These are phyloP conservation scores for Lumnitzera racemosa DNA, from an alignment of 345 rosid genomes.

Conservation along the genomic window DNA sequence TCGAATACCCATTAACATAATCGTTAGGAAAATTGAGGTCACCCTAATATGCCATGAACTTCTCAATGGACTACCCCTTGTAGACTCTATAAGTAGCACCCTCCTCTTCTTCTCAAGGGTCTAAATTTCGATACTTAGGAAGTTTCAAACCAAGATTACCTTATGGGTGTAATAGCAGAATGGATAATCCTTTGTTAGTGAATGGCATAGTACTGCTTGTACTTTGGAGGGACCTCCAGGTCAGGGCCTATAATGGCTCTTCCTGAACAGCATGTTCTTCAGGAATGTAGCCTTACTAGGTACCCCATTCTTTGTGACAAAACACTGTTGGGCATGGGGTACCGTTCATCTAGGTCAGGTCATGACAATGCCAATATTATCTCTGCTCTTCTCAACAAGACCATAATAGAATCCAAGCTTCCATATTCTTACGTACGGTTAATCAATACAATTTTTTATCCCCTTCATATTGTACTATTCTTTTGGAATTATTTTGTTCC, in stretches of 20 bases:
- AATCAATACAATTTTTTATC: no score
- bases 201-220: neutral
- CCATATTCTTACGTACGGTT: conserved; percentile 16
- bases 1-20: no score
- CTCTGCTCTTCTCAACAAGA: conserved; percentile 52
- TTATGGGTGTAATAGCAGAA: neutral
- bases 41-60: no score
- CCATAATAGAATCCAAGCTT: conserved; percentile 37
- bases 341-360: conserved; percentile 1
- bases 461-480: no score
- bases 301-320: conserved; percentile 59
- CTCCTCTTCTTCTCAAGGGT: no score
- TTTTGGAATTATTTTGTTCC: no score
- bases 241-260: conserved; percentile 10
- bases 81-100: no score
- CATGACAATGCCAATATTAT: conserved; percentile 17
- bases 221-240: conserved; percentile 7
- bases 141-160: no score
- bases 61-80: no score
- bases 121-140: no score
- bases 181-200: conserved; percentile 19
- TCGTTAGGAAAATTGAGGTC: no score
- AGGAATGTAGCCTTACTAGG: conserved; percentile 41
- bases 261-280: conserved; percentile 18
- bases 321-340: conserved; percentile 21